These are phyloP conservation scores for Parastagonospora avenae DNA, from an alignment of 2,329 filamentous ascomycete species.

Conservation along the genomic window DNA sequence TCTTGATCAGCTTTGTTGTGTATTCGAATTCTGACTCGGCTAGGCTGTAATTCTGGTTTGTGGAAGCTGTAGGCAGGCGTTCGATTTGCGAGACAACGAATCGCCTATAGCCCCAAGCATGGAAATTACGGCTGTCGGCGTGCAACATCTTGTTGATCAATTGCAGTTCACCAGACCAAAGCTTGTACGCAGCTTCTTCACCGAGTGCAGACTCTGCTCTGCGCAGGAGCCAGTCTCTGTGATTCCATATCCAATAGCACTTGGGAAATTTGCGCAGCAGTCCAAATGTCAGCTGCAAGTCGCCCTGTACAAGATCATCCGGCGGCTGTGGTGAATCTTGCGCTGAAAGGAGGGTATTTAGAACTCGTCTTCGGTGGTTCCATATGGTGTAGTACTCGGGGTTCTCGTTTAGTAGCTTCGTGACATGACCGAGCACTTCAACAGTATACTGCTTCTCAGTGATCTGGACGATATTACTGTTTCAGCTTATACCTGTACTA, in stretches of 20 bases:
- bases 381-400: constrained; percentile 91
- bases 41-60: constrained; percentile 58
- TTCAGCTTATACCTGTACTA: background rate
- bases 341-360: constrained; percentile 64
- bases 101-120: constrained; percentile 92
- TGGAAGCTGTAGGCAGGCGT: constrained; percentile 45
- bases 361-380: constrained; percentile 79
- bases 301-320: constrained; percentile 66
- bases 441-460: constrained; percentile 55
- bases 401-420: constrained; percentile 75
- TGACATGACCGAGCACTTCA: constrained; percentile 69
- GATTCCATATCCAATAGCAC: constrained; percentile 99
- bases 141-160: constrained; percentile 87
- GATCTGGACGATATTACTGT: constrained; percentile 41
- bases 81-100: constrained; percentile 79
- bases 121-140: constrained; percentile 88
- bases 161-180: constrained; percentile 85
- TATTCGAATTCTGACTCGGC: constrained; percentile 84
- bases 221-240: constrained; percentile 82
- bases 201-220: constrained; percentile 71
- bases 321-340: constrained; percentile 32
- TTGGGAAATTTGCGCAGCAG: constrained; percentile 87
- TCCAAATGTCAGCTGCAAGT: constrained; percentile 82
- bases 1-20: constrained; percentile 83
- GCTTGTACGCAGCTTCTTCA: constrained; percentile 58